phyloP scores from a whole-genome alignment of 1,139 yeast genomes.

The Suhomyces bokatorum region DNA sequence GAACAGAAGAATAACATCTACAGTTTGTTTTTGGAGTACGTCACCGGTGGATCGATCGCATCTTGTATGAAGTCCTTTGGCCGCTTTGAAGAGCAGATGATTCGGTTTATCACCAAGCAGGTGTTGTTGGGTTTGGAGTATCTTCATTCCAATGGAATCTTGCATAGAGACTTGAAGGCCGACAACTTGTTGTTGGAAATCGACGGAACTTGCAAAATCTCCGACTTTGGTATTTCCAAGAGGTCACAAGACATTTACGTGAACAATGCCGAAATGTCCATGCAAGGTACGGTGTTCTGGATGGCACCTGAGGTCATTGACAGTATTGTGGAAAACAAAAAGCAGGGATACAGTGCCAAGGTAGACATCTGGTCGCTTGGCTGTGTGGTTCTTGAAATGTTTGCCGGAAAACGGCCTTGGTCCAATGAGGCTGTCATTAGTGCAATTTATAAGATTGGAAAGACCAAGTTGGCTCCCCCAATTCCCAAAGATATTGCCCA shows the following conservation, averaged over 20 bases:
- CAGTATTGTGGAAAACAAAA: conserved; percentile 69
- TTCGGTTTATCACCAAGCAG: conserved; percentile 74
- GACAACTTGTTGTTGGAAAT: conserved; percentile 86
- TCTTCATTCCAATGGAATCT: conserved; percentile 80
- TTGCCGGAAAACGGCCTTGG: conserved; percentile 85
- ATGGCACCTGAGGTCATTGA: conserved; percentile 99
- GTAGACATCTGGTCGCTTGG: conserved; percentile 93
- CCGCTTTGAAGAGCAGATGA: conserved; percentile 74
- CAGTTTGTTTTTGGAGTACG: conserved; percentile 89
- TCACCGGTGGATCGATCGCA: conserved; percentile 97
- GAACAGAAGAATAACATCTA: conserved; percentile 75
- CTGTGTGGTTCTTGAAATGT: conserved; percentile 95
- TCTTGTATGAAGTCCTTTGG: conserved; percentile 83
- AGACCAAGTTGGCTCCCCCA: conserved; percentile 83
- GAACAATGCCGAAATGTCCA: conserved; percentile 90
- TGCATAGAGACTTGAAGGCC: conserved; percentile 95
- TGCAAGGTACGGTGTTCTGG: conserved; percentile 97
- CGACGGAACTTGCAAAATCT: conserved; percentile 93
- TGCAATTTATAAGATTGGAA: conserved; percentile 76
- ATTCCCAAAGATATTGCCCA: conserved; percentile 83
- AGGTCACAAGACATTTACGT: conserved; percentile 83
- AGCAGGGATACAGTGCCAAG: conserved; percentile 95
- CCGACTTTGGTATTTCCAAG: conserved; percentile 96
- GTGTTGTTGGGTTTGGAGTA: conserved; percentile 82
- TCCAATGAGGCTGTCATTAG: conserved; percentile 76